Conservation (phyloP, 1,139 yeast genomes). For the Yamadazyma buinensis region DNA sequence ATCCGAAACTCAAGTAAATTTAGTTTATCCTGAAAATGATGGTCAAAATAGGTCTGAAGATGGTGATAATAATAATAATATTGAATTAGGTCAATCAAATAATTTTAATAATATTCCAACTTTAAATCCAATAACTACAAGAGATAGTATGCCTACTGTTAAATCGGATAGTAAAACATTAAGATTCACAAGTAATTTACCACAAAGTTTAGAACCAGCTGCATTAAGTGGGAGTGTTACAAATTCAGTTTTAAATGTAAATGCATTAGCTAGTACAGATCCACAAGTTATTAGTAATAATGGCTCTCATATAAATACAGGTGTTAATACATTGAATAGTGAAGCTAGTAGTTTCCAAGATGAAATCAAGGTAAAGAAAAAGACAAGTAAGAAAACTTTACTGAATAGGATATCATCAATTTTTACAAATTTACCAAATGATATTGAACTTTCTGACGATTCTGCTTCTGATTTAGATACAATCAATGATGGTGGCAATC, state of each 20-base stretch:
- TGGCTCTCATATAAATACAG: conserved; percentile 1
- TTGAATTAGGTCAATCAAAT: not conserved
- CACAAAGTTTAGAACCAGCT: conserved; percentile 15
- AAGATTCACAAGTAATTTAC: conserved; percentile 20
- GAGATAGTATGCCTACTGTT: conserved; percentile 19
- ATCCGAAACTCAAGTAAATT: conserved; percentile 1
- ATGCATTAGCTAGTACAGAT: conserved; percentile 26
- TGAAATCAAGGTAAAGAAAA: not conserved
- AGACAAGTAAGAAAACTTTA: conserved; percentile 12
- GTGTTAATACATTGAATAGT: not conserved
- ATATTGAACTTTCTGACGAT: conserved; percentile 47
- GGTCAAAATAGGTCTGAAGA: not conserved
- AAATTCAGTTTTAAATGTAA: conserved; percentile 31
- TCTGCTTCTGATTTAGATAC: conserved; percentile 45
- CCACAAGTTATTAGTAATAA: conserved; percentile 5
- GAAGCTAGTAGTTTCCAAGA: not conserved
- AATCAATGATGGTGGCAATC: conserved; percentile 10
- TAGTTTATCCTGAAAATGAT: conserved; percentile 1
- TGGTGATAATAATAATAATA: not conserved
- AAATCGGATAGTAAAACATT: conserved; percentile 31
- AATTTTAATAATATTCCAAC: not conserved
- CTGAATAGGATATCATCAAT: conserved; percentile 34
- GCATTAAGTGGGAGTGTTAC: conserved; percentile 22
- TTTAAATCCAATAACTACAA: not conserved
- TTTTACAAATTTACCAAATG: conserved; percentile 46